Evolutionary conservation across 1,284 basidiomycete species (phyloP).

Genomic region (Paramarasmius palmivorus): DNA sequence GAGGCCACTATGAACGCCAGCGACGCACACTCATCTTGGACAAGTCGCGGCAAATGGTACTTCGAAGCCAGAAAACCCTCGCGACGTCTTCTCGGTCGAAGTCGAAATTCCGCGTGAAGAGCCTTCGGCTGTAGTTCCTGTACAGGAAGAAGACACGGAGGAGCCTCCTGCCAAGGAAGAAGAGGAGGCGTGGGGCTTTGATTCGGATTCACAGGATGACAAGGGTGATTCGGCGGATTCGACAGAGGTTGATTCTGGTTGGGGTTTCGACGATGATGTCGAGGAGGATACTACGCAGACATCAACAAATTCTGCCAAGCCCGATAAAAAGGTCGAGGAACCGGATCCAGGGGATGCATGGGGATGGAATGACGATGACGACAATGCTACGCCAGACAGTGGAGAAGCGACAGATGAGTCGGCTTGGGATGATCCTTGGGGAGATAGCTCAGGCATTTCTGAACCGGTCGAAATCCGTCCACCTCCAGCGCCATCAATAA

Average conservation of each 20-base stretch:
- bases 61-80: constrained; percentile 33
- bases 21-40: constrained; percentile 66
- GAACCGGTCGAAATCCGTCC: constrained; percentile 20
- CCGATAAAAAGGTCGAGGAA: constrained; percentile 22
- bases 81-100: constrained; percentile 39
- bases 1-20: constrained; percentile 73
- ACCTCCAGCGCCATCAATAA: constrained; percentile 28
- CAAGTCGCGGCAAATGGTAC: constrained; percentile 48
- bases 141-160: constrained; percentile 29
- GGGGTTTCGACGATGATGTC: constrained; percentile 35
- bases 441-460: constrained; percentile 19
- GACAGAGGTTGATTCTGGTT: constrained; percentile 29
- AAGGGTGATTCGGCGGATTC: constrained; percentile 19
- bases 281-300: constrained; percentile 13
- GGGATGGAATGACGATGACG: constrained; percentile 61
- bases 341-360: constrained; percentile 56
- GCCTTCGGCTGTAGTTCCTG: constrained; percentile 30
- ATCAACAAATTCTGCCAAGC: constrained; percentile 17
- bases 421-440: constrained; percentile 65
- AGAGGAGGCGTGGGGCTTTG: constrained; percentile 28
- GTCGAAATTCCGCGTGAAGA: constrained; percentile 31
- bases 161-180: constrained; percentile 11
- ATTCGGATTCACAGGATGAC: constrained; percentile 39
- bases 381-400: constrained; percentile 22
- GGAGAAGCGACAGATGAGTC: constrained; percentile 31